A percentile compares a stretch with the other conserved stretches of the same genome.
phyloP scores from a whole-genome alignment of 2,329 filamentous ascomycete genomes.

The Falciphora oryzae region DNA sequence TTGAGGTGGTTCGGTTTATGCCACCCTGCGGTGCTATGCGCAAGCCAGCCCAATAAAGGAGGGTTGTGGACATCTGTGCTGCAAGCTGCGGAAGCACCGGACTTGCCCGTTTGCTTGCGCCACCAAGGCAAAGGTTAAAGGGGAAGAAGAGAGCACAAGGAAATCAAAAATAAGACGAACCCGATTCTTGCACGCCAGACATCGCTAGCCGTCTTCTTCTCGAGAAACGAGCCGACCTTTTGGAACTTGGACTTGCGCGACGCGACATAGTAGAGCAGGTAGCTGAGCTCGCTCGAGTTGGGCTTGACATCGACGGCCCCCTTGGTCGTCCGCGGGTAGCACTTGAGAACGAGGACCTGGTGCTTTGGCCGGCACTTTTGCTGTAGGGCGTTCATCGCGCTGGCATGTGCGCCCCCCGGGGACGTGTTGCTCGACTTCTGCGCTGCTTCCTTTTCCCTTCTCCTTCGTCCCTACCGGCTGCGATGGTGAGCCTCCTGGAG shows the following conservation, averaged over 20 bases:
- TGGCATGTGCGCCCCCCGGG: slow-evolving; percentile 14
- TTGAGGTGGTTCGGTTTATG: too few species aligned
- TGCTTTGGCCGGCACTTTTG: slow-evolving; percentile 83
- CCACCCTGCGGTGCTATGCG: not conserved
- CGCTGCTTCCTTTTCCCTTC: not conserved
- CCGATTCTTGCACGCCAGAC: slow-evolving; percentile 85
- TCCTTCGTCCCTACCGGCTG: not conserved
- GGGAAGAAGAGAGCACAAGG: not conserved
- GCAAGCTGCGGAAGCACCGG: not conserved
- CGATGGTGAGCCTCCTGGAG: not conserved
- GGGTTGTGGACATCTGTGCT: not conserved
- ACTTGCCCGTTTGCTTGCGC: not conserved
- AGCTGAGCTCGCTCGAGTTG: slow-evolving; percentile 94
- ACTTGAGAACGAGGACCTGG: slow-evolving; percentile 92
- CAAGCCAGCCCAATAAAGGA: too few species aligned
- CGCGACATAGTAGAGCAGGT: slow-evolving; percentile 93
- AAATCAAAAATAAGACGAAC: slow-evolving; percentile 39
- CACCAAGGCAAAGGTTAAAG: not conserved
- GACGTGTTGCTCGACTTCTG: not conserved
- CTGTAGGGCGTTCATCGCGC: slow-evolving; percentile 57
- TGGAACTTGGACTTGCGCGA: slow-evolving; percentile 92
- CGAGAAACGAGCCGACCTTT: slow-evolving; percentile 90
- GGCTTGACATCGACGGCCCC: slow-evolving; percentile 89
- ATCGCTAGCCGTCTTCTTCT: slow-evolving; percentile 89
- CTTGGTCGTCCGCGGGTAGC: slow-evolving; percentile 90